A percentile compares a stretch with the other conserved stretches of the same genome.
Evolutionary conservation across 2,329 filamentous ascomycete genomes (phyloP).

Genomic region (Colletotrichum sp.): DNA sequence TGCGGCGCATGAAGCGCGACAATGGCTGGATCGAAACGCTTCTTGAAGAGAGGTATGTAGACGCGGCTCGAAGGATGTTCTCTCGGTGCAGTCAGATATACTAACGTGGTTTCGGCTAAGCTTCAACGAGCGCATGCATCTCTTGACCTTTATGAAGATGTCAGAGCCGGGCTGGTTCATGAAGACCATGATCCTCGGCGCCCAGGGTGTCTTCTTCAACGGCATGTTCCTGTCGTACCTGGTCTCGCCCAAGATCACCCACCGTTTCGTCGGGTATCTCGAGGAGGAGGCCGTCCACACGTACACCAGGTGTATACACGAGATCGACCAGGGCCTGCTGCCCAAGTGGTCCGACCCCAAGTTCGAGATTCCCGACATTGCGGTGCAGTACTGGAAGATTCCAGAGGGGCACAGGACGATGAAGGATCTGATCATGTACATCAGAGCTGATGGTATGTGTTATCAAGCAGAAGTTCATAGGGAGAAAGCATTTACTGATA

Average conservation of each 20-base stretch:
- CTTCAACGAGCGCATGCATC: constrained; percentile 26
- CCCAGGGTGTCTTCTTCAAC: constrained; percentile 98
- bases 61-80: constrained; percentile 74
- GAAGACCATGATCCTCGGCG: constrained; percentile 88
- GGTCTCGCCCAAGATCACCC: constrained; percentile 83
- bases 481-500: background rate
- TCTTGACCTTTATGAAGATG: constrained; percentile 92
- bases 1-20: constrained; percentile 86
- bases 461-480: too few relatives aligned
- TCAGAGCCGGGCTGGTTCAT: constrained; percentile 79
- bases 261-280: constrained; percentile 95
- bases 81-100: background rate
- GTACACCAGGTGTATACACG: constrained; percentile 86
- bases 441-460: constrained; percentile 70
- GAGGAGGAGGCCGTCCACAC: constrained; percentile 98
- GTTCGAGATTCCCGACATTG: constrained; percentile 85
- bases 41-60: constrained; percentile 89
- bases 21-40: constrained; percentile 97
- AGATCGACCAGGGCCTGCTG: constrained; percentile 83
- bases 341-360: constrained; percentile 77
- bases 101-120: background rate
- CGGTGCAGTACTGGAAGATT: constrained; percentile 93
- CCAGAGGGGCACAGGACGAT: constrained; percentile 83
- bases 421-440: constrained; percentile 86
- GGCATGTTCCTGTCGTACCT: constrained; percentile 89